phyloP scores from a whole-genome alignment of 345 rosid species.

The Eutrema japonicum region DNA sequence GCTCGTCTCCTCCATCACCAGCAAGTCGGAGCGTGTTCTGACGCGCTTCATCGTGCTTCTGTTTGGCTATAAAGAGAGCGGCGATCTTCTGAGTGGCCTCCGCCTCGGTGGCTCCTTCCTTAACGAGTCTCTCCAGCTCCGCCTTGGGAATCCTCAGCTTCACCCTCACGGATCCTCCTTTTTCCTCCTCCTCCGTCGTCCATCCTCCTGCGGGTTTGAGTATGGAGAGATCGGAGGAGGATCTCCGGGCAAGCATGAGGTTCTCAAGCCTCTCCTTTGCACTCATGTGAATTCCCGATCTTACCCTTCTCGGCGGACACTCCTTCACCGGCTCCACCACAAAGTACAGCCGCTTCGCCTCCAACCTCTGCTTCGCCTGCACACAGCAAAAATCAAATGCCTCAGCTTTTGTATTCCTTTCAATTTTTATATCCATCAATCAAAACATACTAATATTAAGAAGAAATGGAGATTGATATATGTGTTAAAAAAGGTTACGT shows the following conservation, averaged over 20 bases:
- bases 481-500: background rate
- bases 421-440: background rate
- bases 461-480: background rate
- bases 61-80: slow-evolving; percentile 39
- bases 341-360: slow-evolving; percentile 80
- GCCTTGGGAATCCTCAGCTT: slow-evolving; percentile 71
- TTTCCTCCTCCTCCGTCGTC: slow-evolving; percentile 3
- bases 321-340: slow-evolving; percentile 63
- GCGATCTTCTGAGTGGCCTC: slow-evolving; percentile 71
- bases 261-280: slow-evolving; percentile 92
- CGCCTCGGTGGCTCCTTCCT: slow-evolving; percentile 59
- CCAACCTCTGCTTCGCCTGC: slow-evolving; percentile 55
- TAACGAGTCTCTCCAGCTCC: slow-evolving; percentile 69
- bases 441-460: background rate
- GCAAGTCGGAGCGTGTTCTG: slow-evolving; percentile 13
- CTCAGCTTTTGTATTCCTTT: background rate
- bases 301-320: slow-evolving; percentile 70
- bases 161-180: slow-evolving; percentile 52
- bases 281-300: slow-evolving; percentile 76
- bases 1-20: slow-evolving; percentile 25
- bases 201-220: slow-evolving; percentile 46
- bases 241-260: slow-evolving; percentile 79
- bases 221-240: slow-evolving; percentile 77
- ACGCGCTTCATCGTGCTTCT: background rate
- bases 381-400: background rate